A percentile compares a stretch with the other conserved stretches of the same genome.
Evolutionary conservation across 2,329 filamentous ascomycete genomes (phyloP).

Genomic region (Nemania sp.): DNA sequence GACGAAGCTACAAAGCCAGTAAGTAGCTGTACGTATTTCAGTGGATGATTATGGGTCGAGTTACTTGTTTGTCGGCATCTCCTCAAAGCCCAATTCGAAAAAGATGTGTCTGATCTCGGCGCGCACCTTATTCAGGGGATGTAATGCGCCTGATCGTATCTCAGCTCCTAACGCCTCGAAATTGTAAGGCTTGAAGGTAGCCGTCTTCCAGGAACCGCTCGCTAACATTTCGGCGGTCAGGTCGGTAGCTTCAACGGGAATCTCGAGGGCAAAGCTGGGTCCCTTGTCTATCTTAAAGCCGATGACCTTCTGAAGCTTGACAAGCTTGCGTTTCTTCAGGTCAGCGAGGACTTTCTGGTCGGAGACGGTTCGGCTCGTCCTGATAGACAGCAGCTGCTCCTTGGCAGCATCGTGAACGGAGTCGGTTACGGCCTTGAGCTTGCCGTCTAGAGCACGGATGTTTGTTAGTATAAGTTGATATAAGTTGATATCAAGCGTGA

Average conservation of each 20-base stretch:
- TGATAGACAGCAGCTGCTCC: constrained; percentile 73
- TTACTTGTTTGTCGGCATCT: constrained; percentile 78
- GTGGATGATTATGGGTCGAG: background rate
- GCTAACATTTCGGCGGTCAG: constrained; percentile 93
- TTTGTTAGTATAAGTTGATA: background rate
- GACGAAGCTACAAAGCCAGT: constrained; percentile 50
- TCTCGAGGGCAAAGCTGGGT: constrained; percentile 82
- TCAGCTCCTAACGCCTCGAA: constrained; percentile 60
- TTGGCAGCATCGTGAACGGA: constrained; percentile 79
- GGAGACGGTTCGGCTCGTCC: constrained; percentile 67
- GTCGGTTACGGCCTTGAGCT: constrained; percentile 60
- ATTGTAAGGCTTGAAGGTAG: constrained; percentile 77
- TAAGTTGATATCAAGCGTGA: no score
- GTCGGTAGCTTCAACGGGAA: constrained; percentile 92
- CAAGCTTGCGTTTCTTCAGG: constrained; percentile 87
- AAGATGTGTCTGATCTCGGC: constrained; percentile 95
- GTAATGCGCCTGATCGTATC: constrained; percentile 63
- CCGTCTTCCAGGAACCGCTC: constrained; percentile 88
- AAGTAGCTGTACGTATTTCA: background rate
- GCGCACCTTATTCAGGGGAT: constrained; percentile 88
- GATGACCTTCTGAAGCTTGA: constrained; percentile 81
- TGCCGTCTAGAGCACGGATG: constrained; percentile 22
- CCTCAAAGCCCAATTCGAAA: constrained; percentile 98
- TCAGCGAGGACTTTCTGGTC: constrained; percentile 79
- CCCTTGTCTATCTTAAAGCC: constrained; percentile 84